A percentile compares a stretch with the other conserved stretches of the same genome.
Evolutionary conservation across 2,329 filamentous ascomycete genomes (phyloP).

Genomic region (Botryotinia globosa): DNA sequence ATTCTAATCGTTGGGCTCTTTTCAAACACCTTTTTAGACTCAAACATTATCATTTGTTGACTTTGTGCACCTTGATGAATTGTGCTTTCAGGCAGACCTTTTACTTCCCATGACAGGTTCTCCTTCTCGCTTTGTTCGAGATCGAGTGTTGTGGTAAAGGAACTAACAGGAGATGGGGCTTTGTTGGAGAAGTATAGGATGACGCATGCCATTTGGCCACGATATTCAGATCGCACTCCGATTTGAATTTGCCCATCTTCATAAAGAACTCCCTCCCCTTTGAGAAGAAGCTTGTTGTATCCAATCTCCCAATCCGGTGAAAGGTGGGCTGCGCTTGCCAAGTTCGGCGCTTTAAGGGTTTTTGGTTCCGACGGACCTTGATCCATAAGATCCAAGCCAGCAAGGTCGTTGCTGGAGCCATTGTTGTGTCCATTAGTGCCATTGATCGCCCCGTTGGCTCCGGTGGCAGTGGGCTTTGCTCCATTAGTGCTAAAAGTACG

Average conservation of each 20-base stretch:
- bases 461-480: slow-evolving; percentile 42
- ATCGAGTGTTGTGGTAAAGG: slow-evolving; percentile 92
- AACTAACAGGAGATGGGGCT: slow-evolving; percentile 77
- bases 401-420: slow-evolving; percentile 57
- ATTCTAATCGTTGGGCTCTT: slow-evolving; percentile 89
- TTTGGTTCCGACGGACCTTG: slow-evolving; percentile 56
- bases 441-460: slow-evolving; percentile 47
- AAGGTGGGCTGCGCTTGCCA: slow-evolving; percentile 87
- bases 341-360: slow-evolving; percentile 67
- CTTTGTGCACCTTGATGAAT: slow-evolving; percentile 74
- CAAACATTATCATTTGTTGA: slow-evolving; percentile 93
- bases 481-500: slow-evolving; percentile 72
- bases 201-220: slow-evolving; percentile 89
- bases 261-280: slow-evolving; percentile 83
- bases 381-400: slow-evolving; percentile 75
- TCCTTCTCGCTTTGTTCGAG: slow-evolving; percentile 65
- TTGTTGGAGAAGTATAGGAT: slow-evolving; percentile 98
- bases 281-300: slow-evolving; percentile 77
- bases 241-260: slow-evolving; percentile 94
- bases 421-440: slow-evolving; percentile 52
- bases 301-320: slow-evolving; percentile 94
- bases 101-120: slow-evolving; percentile 79
- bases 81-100: slow-evolving; percentile 80
- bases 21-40: slow-evolving; percentile 75
- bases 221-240: slow-evolving; percentile 88